Base-by-base conservation (phyloP, 192 early-diverging fungal species). In the Dispira simplex region DNA sequence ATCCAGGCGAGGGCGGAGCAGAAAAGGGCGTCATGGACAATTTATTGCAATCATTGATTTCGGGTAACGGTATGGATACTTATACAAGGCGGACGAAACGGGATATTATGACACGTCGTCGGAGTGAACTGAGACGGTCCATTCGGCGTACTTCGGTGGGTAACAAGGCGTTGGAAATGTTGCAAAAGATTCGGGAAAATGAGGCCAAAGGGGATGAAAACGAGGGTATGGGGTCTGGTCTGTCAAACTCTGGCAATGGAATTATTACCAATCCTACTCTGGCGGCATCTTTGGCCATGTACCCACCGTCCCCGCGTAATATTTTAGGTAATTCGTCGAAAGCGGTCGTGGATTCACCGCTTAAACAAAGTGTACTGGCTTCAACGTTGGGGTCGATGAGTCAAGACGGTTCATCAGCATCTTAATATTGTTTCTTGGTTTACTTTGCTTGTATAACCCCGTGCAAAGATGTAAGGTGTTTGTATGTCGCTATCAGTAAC, bases 11-110 rank as follows among this genome's bases (percentile, higher is more conserved):
- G 49, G 63, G 63, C 23, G 75, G 77, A 18, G 80, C 72, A 10
- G 86, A 88, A 56, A 88, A 90, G 66, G 82, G 86, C 45, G 79
- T 87, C 44, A 86, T 90, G 71, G 88, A 90, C 53, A 84, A 86
- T 66, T 63, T 90, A 60, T 73, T 90, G 23, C 85, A 90, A 64
- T 81, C 79, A 28, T 74, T 90, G 32, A 74, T 84, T 67, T 79
- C 81, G 26, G 85, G 83, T 9, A 82, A 82, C 0, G 86, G 88
- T 57, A 57, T 87, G 45, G 85, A 85, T 53, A 72, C 78, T 0
- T 68, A 73, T 5, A 70, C 75, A 59, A 28, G 58, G 3, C 58
- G 58, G 6, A 67, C 71, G 13, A 71, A 74, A 2, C 67, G 77
- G 0, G 77, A 78, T 65, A 52, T 75, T 48, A 75, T 75, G 73